Evolutionary conservation across 192 early-diverging fungal genomes (phyloP).

Genomic region (Backusella australiensis): DNA sequence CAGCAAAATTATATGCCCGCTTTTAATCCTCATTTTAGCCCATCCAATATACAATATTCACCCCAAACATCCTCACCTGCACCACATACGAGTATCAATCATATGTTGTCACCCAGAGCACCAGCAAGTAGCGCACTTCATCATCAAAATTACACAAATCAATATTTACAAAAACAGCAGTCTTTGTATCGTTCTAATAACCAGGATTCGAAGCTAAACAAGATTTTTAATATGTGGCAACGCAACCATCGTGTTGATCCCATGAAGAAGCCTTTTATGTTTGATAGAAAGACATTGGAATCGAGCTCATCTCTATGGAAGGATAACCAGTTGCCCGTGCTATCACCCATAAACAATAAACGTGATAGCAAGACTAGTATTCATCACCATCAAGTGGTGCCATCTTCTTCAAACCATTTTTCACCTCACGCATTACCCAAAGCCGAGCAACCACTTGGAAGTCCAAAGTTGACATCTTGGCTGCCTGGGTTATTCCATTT

Average conservation of each 20-base stretch:
- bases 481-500: constrained; percentile 29
- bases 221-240: constrained; percentile 15
- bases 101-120: constrained; percentile 25
- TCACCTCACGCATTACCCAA: neutral
- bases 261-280: neutral
- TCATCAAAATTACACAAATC: constrained; percentile 2
- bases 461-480: constrained; percentile 28
- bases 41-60: neutral
- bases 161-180: neutral
- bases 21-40: constrained; percentile 1
- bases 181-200: neutral
- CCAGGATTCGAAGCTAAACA: constrained; percentile 4
- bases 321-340: neutral
- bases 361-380: neutral
- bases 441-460: neutral
- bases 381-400: neutral
- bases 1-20: neutral
- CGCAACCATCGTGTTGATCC: constrained; percentile 5
- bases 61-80: neutral
- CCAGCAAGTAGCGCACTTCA: constrained; percentile 8
- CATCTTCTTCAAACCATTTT: neutral
- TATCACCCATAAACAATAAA: neutral
- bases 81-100: constrained; percentile 15
- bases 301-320: constrained; percentile 17
- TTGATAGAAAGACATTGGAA: constrained; percentile 4